Conservation (phyloP, 805 yeast genomes). For the Saccharomycopsis olivae region DNA sequence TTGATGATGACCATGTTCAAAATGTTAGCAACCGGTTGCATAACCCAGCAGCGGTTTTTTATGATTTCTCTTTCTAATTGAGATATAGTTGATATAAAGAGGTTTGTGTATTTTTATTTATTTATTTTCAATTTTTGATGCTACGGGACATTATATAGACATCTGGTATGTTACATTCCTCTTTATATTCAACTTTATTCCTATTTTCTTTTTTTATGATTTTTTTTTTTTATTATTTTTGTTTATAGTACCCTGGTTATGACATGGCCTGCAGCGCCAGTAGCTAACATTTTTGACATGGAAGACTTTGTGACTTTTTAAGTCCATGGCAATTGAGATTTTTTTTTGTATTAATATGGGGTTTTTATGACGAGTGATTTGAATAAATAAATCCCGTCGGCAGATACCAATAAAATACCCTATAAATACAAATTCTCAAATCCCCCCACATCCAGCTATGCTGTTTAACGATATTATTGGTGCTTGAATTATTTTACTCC, state of each 20-base stretch:
- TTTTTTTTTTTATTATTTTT: neutral
- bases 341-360: neutral
- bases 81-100: neutral
- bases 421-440: no score
- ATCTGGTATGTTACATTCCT: neutral
- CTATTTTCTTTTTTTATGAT: neutral
- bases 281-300: constrained; percentile 9
- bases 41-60: constrained; percentile 19
- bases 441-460: no score
- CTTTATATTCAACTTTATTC: no score
- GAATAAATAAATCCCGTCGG: no score
- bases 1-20: constrained; percentile 5
- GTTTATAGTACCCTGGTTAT: neutral
- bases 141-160: no score
- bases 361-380: no score
- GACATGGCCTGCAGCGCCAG: constrained; percentile 17
- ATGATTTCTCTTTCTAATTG: neutral
- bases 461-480: no score
- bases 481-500: no score
- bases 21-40: constrained; percentile 17
- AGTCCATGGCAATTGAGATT: neutral
- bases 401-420: no score
- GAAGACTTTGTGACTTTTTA: constrained; percentile 15
- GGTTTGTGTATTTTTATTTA: neutral
- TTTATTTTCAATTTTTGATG: constrained; percentile 1